phyloP scores from a whole-genome alignment of 2,329 filamentous ascomycete species.

The Neopestalotiopsis sp. region DNA sequence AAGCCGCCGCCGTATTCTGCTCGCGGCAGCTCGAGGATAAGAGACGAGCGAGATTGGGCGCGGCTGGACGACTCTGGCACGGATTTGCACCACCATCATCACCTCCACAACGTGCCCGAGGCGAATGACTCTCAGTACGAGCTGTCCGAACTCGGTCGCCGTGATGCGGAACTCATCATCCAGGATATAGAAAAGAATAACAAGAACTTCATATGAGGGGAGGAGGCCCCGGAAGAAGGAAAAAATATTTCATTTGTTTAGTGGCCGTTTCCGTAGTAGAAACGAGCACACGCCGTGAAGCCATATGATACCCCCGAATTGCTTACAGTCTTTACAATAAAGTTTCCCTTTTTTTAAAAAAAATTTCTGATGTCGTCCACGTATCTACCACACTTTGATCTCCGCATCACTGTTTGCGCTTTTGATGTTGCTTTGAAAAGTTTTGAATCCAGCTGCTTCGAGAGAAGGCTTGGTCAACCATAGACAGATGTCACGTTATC shows the following conservation, averaged over 20 bases:
- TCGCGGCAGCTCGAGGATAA: neutral
- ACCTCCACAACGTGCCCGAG: constrained; percentile 9
- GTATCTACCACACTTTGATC: too few relatives aligned
- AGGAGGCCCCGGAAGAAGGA: neutral
- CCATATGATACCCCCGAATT: neutral
- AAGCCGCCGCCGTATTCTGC: neutral
- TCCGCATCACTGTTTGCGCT: too few relatives aligned
- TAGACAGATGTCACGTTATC: too few relatives aligned
- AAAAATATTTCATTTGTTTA: neutral
- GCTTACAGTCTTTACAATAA: constrained; percentile 7
- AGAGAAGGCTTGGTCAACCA: too few relatives aligned
- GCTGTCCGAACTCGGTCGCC: constrained; percentile 1
- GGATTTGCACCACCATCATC: constrained; percentile 3
- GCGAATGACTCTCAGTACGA: constrained; percentile 6
- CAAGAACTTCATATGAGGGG: neutral
- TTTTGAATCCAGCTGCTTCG: too few relatives aligned
- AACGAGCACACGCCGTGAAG: neutral
- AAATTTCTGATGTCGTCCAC: too few relatives aligned
- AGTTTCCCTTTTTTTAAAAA: too few relatives aligned
- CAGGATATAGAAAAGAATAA: neutral
- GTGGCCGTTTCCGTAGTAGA: neutral
- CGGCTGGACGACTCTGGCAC: constrained; percentile 3
- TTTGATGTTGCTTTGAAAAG: too few relatives aligned
- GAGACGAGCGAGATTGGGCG: constrained; percentile 10
- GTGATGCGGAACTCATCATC: neutral